phyloP scores from a whole-genome alignment of 257 asterid genomes.

The Solanum chiquidenum region DNA sequence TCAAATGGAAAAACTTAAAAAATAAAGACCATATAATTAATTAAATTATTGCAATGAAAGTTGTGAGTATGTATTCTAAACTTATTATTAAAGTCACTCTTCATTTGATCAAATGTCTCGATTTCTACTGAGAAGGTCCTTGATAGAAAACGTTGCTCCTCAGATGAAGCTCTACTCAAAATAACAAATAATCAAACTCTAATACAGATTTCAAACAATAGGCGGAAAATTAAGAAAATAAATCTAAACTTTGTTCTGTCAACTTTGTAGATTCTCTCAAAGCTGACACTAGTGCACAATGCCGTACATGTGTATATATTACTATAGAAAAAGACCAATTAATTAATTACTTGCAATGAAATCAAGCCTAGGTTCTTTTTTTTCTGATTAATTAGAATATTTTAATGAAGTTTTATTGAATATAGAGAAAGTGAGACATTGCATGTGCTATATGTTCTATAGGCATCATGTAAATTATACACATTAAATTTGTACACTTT shows the following conservation, averaged over 20 bases:
- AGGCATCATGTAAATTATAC: neutral
- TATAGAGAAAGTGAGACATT: neutral
- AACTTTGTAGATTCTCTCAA: neutral
- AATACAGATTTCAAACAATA: fast-evolving
- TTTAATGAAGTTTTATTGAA: neutral
- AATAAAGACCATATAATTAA: neutral
- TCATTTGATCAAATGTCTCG: fast-evolving
- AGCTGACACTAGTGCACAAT: neutral
- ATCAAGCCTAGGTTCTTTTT: neutral
- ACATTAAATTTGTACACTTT: neutral
- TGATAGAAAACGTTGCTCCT: fast-evolving
- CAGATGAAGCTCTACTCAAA: too few species aligned
- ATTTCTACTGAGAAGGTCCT: too few species aligned
- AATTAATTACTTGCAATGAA: neutral
- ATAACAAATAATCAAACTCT: too few species aligned
- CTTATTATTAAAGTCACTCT: too few species aligned
- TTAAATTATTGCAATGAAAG: neutral
- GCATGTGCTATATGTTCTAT: neutral
- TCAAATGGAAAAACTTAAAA: neutral
- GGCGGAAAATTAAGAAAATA: fast-evolving
- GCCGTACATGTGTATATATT: neutral
- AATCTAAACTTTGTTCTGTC: neutral
- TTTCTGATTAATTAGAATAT: neutral
- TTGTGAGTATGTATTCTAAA: too few species aligned
- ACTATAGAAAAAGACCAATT: neutral